phyloP scores from a whole-genome alignment of 2,329 filamentous ascomycete genomes.

The Orbilia ellipsospora region DNA sequence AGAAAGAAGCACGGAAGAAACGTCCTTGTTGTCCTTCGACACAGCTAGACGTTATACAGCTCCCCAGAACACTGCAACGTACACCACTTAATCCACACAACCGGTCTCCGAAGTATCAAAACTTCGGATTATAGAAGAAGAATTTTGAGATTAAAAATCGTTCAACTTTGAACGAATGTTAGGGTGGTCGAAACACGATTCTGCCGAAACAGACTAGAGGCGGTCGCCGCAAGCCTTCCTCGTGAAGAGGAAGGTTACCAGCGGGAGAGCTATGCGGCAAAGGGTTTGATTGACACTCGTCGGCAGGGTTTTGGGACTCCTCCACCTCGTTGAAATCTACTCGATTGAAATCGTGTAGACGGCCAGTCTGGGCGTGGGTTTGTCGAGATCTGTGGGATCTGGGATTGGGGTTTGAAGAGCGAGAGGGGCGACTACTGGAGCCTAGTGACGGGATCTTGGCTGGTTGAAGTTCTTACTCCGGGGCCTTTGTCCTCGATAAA shows the following conservation, averaged over 20 bases:
- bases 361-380: conserved; percentile 18
- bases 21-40: conserved; percentile 19
- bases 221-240: conserved; percentile 99
- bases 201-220: conserved; percentile 90
- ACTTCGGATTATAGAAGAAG: conserved; percentile 59
- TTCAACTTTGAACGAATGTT: conserved; percentile 68
- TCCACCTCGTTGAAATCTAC: conserved; percentile 51
- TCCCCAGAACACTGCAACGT: conserved; percentile 26
- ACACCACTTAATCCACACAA: conserved; percentile 15
- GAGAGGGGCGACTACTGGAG: conserved; percentile 38
- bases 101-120: conserved; percentile 43
- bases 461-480: conserved; percentile 45
- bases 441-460: conserved; percentile 55
- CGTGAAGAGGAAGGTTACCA: conserved; percentile 98
- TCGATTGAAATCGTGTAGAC: conserved; percentile 28
- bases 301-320: conserved; percentile 52
- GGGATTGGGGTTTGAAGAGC: conserved; percentile 16
- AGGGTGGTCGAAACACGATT: conserved; percentile 94
- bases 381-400: conserved; percentile 12
- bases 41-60: conserved; percentile 25
- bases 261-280: conserved; percentile 99
- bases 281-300: conserved; percentile 66
- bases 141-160: conserved; percentile 48
- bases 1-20: background rate
- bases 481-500: conserved; percentile 50